Percentiles rank a stretch among this genome's conserved stretches.
Evolutionary conservation across 805 yeast species (phyloP).

Genomic region (Metschnikowia arizonensis): DNA sequence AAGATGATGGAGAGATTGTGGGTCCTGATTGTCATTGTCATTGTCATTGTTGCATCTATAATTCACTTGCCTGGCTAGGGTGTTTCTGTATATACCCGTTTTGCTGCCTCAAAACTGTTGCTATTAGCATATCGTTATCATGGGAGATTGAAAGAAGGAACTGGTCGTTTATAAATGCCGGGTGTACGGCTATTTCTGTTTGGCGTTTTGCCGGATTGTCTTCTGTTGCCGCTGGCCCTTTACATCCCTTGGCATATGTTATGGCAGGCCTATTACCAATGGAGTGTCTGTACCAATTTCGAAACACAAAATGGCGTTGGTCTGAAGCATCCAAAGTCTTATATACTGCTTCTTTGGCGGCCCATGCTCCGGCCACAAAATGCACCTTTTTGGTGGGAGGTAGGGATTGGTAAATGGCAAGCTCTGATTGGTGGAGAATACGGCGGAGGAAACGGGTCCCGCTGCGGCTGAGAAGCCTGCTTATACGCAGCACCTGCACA

Average conservation of each 20-base stretch:
- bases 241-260: constrained; percentile 16
- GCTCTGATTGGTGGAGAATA: constrained; percentile 51
- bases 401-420: constrained; percentile 24
- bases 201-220: no score
- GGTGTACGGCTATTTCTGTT: neutral
- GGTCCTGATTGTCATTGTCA: no score
- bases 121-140: constrained; percentile 56
- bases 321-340: constrained; percentile 50
- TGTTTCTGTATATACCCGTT: no score
- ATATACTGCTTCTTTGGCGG: constrained; percentile 69
- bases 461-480: constrained; percentile 30
- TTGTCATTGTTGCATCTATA: no score
- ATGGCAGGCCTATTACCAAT: constrained; percentile 46
- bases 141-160: constrained; percentile 59
- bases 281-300: constrained; percentile 52
- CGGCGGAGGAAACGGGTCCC: constrained; percentile 32
- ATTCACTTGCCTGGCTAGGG: no score
- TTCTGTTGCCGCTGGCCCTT: no score
- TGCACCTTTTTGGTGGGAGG: constrained; percentile 19
- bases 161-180: constrained; percentile 30
- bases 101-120: constrained; percentile 55
- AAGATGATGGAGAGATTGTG: constrained; percentile 99
- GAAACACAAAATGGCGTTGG: constrained; percentile 53
- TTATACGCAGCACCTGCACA: constrained; percentile 45
- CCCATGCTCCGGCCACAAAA: constrained; percentile 59